Conservation (phyloP, 225 moss, liverwort and hornwort species). For the Antitrichia curtipendula region DNA sequence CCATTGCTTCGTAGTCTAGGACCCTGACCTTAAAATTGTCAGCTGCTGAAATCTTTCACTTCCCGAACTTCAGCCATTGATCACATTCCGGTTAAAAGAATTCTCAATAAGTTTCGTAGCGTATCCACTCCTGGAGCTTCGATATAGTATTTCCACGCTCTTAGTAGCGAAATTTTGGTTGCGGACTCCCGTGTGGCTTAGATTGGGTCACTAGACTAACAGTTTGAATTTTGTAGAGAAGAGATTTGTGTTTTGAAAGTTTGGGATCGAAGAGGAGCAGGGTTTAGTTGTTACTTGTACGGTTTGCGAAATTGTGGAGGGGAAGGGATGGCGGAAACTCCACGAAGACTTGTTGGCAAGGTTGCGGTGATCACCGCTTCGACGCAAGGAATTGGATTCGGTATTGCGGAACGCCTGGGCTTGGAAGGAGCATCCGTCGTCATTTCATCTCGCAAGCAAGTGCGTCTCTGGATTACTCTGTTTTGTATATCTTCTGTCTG, state of each 20-base stretch:
- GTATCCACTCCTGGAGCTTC: not conserved
- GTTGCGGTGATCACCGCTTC: constrained; percentile 95
- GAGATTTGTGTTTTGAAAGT: not conserved
- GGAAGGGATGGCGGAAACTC: constrained; percentile 8
- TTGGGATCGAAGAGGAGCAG: not conserved
- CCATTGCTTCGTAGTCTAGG: not conserved
- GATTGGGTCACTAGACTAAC: not conserved
- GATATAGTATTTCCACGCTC: not conserved
- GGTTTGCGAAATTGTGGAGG: not conserved
- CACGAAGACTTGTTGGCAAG: constrained; percentile 62
- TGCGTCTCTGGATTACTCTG: not conserved
- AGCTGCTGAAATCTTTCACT: not conserved
- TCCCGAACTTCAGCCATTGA: not conserved
- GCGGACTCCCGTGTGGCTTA: not conserved
- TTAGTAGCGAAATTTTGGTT: not conserved
- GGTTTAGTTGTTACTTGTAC: not conserved
- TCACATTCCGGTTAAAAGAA: no score
- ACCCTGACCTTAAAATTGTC: not conserved
- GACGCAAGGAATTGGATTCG: constrained; percentile 78
- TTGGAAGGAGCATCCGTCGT: constrained; percentile 86
- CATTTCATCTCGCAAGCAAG: constrained; percentile 95
- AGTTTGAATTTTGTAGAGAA: not conserved
- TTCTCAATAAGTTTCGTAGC: not conserved
- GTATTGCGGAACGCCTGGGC: constrained; percentile 80
- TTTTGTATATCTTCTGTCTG: not conserved